These are phyloP conservation scores for Paracamarosporium sp. DNA, from an alignment of 2,329 filamentous ascomycete genomes.

Conservation along the genomic window DNA sequence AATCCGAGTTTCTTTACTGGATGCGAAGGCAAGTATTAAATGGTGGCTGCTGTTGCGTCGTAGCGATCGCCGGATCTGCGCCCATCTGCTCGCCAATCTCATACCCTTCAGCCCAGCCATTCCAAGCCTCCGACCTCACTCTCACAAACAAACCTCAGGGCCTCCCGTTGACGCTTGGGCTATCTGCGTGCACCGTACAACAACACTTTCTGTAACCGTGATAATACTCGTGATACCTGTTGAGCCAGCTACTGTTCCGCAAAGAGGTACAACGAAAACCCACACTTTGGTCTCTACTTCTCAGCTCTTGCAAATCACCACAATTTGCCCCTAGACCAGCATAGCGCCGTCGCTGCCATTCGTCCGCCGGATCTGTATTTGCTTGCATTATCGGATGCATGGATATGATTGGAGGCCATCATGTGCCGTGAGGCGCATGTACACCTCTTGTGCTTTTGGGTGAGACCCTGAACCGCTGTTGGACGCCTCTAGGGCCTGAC, in stretches of 20 bases:
- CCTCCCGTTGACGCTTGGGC: background rate
- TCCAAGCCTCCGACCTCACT: conserved; percentile 1
- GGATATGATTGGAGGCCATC: background rate
- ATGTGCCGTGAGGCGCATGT: background rate
- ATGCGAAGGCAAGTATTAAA: background rate
- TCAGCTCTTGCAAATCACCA: background rate
- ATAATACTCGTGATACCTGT: too few species aligned
- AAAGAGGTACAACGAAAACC: background rate
- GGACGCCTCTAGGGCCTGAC: background rate
- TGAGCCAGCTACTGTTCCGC: background rate
- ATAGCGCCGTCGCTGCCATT: background rate
- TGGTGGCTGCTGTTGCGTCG: background rate
- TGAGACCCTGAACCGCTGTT: background rate
- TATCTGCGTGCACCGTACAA: background rate
- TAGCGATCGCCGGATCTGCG: background rate
- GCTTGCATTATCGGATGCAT: background rate
- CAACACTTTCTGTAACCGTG: background rate
- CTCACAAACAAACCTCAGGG: background rate
- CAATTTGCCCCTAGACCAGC: background rate
- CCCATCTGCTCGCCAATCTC: conserved; percentile 3
- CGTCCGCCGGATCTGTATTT: background rate
- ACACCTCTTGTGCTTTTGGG: background rate
- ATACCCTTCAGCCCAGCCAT: background rate
- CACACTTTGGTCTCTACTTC: background rate
- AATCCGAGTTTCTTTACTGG: too few species aligned